Evolutionary conservation across 768 basidiomycete species (phyloP).

Genomic region (Candolleomyces eurysporus): DNA sequence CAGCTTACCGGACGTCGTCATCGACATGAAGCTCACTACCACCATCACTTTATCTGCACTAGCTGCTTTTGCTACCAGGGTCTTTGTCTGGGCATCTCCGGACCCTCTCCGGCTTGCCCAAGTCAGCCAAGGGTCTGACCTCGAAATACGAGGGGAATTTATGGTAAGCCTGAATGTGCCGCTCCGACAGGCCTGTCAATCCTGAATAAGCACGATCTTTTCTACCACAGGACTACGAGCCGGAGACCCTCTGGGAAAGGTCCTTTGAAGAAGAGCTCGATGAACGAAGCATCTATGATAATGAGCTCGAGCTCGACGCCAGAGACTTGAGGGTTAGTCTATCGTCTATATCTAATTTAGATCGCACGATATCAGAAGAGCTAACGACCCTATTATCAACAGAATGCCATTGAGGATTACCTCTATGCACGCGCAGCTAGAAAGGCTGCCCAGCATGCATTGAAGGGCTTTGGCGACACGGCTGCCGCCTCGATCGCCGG

Average conservation of each 20-base stretch:
- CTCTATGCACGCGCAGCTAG: too few species aligned
- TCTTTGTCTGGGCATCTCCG: neutral
- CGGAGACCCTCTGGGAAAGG: neutral
- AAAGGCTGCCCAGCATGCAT: too few species aligned
- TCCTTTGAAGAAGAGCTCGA: neutral
- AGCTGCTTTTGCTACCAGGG: neutral
- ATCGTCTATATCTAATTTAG: too few species aligned
- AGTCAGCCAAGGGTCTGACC: neutral
- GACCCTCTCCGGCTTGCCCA: neutral
- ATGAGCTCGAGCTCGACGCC: neutral
- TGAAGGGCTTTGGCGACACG: too few species aligned
- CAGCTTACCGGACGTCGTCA: too few species aligned
- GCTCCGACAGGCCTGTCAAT: neutral
- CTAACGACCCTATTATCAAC: too few species aligned
- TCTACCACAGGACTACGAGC: neutral
- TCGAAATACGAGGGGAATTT: neutral
- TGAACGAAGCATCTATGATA: neutral
- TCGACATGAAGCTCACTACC: neutral
- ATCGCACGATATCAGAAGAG: too few species aligned
- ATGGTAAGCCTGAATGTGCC: neutral
- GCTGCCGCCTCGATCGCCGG: too few species aligned
- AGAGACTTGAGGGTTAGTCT: neutral
- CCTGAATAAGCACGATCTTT: too few species aligned
- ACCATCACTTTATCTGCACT: neutral
- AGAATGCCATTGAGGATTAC: too few species aligned